These are phyloP conservation scores for Cytospora mali DNA, from an alignment of 2,329 filamentous ascomycete species.

Conservation along the genomic window DNA sequence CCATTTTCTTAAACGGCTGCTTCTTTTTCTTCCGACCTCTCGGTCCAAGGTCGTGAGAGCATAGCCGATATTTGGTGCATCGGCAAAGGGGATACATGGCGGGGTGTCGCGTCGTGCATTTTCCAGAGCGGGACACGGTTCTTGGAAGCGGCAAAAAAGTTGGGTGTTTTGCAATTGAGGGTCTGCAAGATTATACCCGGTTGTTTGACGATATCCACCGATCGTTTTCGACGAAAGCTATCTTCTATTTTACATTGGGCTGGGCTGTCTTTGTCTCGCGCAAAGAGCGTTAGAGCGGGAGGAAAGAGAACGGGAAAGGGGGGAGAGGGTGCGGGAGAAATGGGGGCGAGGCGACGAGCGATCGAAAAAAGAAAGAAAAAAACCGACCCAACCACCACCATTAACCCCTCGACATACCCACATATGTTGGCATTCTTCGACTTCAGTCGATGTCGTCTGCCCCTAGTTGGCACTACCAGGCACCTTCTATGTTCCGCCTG, in stretches of 20 bases:
- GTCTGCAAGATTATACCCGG: conserved; percentile 26
- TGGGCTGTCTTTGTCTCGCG: background rate
- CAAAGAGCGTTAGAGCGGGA: background rate
- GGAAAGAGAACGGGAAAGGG: conserved; percentile 1
- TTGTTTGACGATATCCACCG: conserved; percentile 22
- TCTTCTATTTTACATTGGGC: conserved; percentile 7
- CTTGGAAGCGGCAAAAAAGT: conserved; percentile 23
- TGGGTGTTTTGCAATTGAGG: conserved; percentile 22
- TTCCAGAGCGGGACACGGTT: conserved; percentile 20
- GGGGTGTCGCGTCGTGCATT: conserved; percentile 24
- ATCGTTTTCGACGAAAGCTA: conserved; percentile 21
- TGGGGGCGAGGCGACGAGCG: conserved; percentile 8
- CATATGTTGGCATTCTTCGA: background rate
- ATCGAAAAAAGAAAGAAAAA: background rate
- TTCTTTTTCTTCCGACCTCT: conserved; percentile 2
- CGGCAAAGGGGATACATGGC: conserved; percentile 6
- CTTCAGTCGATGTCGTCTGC: conserved; percentile 12
- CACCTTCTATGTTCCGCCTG: background rate
- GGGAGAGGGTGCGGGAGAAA: conserved; percentile 1
- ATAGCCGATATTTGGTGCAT: conserved; percentile 24
- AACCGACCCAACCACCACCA: conserved; percentile 2
- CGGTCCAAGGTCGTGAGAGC: conserved; percentile 8
- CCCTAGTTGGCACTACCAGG: background rate
- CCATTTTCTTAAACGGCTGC: background rate
- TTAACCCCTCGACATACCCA: background rate